phyloP scores from a whole-genome alignment of 1,284 basidiomycete species.

The Puccinia triticina region DNA sequence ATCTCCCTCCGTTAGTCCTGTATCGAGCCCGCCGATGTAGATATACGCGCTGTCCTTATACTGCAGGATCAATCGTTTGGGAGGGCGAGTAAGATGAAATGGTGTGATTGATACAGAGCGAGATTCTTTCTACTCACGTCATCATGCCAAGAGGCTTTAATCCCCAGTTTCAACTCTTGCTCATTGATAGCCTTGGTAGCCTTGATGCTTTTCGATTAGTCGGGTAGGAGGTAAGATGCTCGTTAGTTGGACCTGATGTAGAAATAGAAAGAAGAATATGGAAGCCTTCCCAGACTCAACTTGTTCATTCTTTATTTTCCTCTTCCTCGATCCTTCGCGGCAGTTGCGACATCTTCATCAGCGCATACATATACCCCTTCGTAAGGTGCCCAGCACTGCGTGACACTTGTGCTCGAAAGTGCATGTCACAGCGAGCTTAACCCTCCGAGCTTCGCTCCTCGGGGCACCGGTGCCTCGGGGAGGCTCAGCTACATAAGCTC shows the following conservation, averaged over 20 bases:
- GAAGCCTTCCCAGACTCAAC: not conserved
- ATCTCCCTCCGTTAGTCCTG: slow-evolving; percentile 85
- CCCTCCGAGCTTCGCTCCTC: too few species aligned
- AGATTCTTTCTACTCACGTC: slow-evolving; percentile 21
- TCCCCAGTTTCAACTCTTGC: slow-evolving; percentile 41
- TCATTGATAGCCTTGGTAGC: slow-evolving; percentile 49
- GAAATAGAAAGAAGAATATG: not conserved
- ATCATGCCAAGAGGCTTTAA: slow-evolving; percentile 49
- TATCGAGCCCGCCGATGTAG: slow-evolving; percentile 59
- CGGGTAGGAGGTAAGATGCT: not conserved
- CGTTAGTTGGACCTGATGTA: not conserved
- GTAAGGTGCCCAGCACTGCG: too few species aligned
- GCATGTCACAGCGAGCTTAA: too few species aligned
- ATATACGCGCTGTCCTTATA: slow-evolving; percentile 57
- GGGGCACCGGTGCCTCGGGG: too few species aligned
- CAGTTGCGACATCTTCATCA: too few species aligned
- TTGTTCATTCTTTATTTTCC: slow-evolving; percentile 12
- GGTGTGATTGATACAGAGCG: not conserved
- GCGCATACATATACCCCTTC: too few species aligned
- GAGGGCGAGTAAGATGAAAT: not conserved
- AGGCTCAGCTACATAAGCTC: too few species aligned
- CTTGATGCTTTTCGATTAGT: slow-evolving; percentile 26
- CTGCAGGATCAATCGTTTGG: not conserved
- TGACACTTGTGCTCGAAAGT: too few species aligned
- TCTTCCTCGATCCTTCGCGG: too few species aligned